phyloP scores from a whole-genome alignment of 495 filamentous ascomycete genomes.

The Talaromyces thailandensis region DNA sequence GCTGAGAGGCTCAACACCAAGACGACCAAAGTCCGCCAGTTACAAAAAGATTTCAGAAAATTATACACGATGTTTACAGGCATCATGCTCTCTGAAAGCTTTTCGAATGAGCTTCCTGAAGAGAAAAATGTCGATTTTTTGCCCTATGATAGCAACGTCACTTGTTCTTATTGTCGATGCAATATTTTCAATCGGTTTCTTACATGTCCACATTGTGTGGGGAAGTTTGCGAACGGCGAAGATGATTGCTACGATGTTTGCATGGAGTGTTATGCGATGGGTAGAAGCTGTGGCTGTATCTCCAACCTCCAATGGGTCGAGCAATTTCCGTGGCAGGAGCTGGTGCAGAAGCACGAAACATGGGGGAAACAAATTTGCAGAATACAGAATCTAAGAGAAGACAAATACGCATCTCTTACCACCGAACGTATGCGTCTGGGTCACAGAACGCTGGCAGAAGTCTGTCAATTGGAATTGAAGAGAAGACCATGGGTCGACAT shows the following conservation, averaged over 20 bases:
- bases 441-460: conserved; percentile 73
- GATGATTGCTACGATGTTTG: conserved; percentile 88
- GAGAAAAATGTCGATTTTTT: conserved; percentile 62
- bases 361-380: conserved; percentile 72
- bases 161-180: conserved; percentile 89
- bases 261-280: conserved; percentile 94
- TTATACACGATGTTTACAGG: conserved; percentile 68
- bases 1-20: conserved; percentile 28
- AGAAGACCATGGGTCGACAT: conserved; percentile 57
- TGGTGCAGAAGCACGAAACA: conserved; percentile 66
- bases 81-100: conserved; percentile 77
- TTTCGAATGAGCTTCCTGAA: conserved; percentile 48
- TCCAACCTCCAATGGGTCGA: conserved; percentile 85
- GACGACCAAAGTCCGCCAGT: conserved; percentile 50
- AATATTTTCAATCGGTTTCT: conserved; percentile 98
- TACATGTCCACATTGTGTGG: conserved; percentile 72
- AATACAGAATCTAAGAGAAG: conserved; percentile 50
- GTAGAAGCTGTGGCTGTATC: conserved; percentile 80
- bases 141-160: conserved; percentile 77
- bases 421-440: conserved; percentile 50
- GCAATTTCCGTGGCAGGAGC: conserved; percentile 75
- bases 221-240: conserved; percentile 43
- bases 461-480: conserved; percentile 81
- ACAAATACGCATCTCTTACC: conserved; percentile 52
- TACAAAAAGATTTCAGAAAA: conserved; percentile 67